Percentiles rank a stretch among this genome's conserved stretches.
These are phyloP conservation scores for Diaporthe sp. DNA, from an alignment of 2,329 filamentous ascomycete genomes.

Conservation along the genomic window DNA sequence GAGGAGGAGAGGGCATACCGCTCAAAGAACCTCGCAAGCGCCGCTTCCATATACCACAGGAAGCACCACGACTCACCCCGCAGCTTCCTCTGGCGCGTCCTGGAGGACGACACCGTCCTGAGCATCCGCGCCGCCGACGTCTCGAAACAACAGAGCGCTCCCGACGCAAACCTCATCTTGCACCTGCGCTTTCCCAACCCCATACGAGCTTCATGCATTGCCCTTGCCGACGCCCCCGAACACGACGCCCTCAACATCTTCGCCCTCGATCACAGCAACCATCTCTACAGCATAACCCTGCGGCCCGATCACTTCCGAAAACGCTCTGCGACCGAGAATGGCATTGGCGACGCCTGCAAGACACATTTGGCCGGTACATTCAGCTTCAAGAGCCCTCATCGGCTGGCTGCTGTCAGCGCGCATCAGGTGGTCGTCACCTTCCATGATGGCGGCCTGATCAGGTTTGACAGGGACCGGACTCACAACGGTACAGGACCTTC, in stretches of 20 bases:
- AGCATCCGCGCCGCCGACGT: conserved; percentile 89
- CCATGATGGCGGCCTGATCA: conserved; percentile 82
- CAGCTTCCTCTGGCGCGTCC: conserved; percentile 90
- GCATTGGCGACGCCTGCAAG: conserved; percentile 83
- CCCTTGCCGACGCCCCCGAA: conserved; percentile 83
- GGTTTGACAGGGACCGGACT: conserved; percentile 72
- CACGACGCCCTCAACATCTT: conserved; percentile 85
- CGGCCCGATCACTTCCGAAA: conserved; percentile 86
- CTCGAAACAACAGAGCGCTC: conserved; percentile 74
- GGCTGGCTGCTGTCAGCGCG: conserved; percentile 80
- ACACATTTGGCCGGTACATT: conserved; percentile 80
- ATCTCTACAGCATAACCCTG: conserved; percentile 87
- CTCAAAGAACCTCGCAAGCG: conserved; percentile 78
- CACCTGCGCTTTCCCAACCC: conserved; percentile 82
- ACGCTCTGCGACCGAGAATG: conserved; percentile 77
- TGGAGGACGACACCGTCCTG: conserved; percentile 84
- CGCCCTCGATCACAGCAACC: conserved; percentile 82
- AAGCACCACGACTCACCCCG: conserved; percentile 81
- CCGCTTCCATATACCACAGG: conserved; percentile 89
- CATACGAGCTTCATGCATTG: conserved; percentile 83
- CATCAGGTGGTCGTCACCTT: conserved; percentile 85
- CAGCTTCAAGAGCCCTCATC: conserved; percentile 83
- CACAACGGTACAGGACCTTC: conserved; percentile 58
- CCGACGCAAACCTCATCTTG: conserved; percentile 81
- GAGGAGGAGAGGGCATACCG: conserved; percentile 84